Conservation (phyloP, 2,329 filamentous ascomycete species). For the Aspergillus arachidicola region DNA sequence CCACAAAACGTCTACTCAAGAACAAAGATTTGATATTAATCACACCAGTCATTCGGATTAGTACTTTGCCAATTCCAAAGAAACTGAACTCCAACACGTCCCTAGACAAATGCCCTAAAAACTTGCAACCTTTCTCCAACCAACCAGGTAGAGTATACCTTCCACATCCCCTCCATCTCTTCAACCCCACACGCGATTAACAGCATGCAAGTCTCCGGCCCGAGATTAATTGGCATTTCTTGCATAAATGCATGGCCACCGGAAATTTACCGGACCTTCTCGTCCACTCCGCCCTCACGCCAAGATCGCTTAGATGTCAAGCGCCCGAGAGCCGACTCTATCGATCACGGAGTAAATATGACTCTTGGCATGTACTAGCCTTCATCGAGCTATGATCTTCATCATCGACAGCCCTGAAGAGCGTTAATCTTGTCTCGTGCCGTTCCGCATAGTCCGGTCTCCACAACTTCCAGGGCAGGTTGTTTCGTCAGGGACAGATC, state of each 20-base stretch:
- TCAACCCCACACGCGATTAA: not conserved
- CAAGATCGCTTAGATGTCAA: slow-evolving; percentile 2
- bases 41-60: no score
- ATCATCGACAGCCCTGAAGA: not conserved
- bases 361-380: not conserved
- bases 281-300: slow-evolving; percentile 7
- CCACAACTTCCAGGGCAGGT: not conserved
- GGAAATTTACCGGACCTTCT: slow-evolving; percentile 13
- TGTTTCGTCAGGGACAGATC: not conserved
- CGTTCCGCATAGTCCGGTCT: not conserved
- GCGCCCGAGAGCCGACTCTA: not conserved
- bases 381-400: not conserved
- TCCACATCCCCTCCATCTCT: not conserved
- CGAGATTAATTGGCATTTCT: not conserved
- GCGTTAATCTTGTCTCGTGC: not conserved
- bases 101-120: no score
- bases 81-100: no score
- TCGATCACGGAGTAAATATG: not conserved
- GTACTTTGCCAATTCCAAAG: no score
- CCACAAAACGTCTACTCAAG: no score
- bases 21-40: no score
- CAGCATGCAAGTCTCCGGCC: not conserved
- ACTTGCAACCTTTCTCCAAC: not conserved
- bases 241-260: not conserved
- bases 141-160: not conserved